Percentiles rank a stretch among this genome's conserved stretches.
These are phyloP conservation scores for Eremomyces bilateralis DNA, from an alignment of 495 filamentous ascomycete genomes.

Conservation along the genomic window DNA sequence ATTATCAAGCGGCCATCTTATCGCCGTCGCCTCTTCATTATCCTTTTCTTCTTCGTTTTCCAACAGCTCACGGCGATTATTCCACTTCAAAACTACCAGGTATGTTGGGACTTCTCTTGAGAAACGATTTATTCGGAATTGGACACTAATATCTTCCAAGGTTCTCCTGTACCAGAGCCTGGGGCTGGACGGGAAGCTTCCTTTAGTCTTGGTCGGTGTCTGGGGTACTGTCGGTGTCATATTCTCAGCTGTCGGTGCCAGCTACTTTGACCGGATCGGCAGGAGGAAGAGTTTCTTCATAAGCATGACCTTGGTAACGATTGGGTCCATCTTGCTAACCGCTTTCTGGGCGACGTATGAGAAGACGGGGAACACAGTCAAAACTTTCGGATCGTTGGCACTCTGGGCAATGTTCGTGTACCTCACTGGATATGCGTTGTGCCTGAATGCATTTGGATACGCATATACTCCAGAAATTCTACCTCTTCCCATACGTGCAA, in stretches of 20 bases:
- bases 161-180: not conserved
- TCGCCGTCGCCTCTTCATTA: not conserved
- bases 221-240: not conserved
- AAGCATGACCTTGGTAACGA: not conserved
- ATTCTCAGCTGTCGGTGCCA: not conserved
- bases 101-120: too few species aligned
- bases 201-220: not conserved
- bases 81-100: not conserved
- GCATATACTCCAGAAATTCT: not conserved
- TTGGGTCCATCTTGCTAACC: not conserved
- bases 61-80: not conserved
- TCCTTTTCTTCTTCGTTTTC: not conserved
- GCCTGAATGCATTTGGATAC: not conserved
- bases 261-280: not conserved
- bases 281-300: not conserved
- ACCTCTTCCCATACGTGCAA: not conserved
- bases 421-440: not conserved
- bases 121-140: too few species aligned
- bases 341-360: not conserved
- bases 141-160: too few species aligned
- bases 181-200: not conserved
- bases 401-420: not conserved
- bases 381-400: not conserved
- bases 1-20: not conserved
- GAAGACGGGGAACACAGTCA: not conserved